Conservation (phyloP, 106 monocot genomes). For the Dendrobium chrysotoxum region DNA sequence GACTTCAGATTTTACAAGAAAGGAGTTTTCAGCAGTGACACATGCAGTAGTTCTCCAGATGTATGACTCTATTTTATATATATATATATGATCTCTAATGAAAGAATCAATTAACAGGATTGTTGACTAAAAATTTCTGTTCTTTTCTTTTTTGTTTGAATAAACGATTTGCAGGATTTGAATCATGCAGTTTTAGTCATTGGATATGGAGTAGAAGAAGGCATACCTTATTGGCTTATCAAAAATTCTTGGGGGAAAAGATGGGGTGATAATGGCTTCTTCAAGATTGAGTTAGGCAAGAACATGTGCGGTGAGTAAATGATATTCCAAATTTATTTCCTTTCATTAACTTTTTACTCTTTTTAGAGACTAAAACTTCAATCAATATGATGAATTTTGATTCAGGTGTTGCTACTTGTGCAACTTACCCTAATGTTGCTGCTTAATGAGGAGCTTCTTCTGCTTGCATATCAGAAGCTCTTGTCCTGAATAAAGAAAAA, state of each 20-base stretch:
- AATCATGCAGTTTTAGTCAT: constrained; percentile 82
- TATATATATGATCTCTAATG: no score
- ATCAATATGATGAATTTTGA: not conserved
- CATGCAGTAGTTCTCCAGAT: constrained; percentile 54
- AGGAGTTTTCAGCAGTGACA: constrained; percentile 73
- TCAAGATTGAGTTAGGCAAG: constrained; percentile 96
- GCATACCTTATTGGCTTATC: constrained; percentile 64
- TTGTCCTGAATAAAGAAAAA: no score
- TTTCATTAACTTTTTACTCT: not conserved
- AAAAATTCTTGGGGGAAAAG: constrained; percentile 79
- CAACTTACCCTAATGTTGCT: constrained; percentile 68
- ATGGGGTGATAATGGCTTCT: constrained; percentile 82
- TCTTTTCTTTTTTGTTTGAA: not conserved
- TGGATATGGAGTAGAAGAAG: constrained; percentile 72
- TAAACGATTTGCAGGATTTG: constrained; percentile 35
- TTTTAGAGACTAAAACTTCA: no score
- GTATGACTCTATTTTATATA: constrained; percentile 24
- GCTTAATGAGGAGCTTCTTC: not conserved
- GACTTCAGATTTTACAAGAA: constrained; percentile 68
- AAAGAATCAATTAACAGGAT: no score
- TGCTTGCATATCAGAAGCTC: no score
- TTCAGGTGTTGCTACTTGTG: constrained; percentile 87
- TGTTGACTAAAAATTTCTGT: no score
- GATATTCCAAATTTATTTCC: not conserved
- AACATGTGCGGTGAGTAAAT: constrained; percentile 91